Conservation (phyloP, 305 asterid genomes). For the Solanum hybrid region DNA sequence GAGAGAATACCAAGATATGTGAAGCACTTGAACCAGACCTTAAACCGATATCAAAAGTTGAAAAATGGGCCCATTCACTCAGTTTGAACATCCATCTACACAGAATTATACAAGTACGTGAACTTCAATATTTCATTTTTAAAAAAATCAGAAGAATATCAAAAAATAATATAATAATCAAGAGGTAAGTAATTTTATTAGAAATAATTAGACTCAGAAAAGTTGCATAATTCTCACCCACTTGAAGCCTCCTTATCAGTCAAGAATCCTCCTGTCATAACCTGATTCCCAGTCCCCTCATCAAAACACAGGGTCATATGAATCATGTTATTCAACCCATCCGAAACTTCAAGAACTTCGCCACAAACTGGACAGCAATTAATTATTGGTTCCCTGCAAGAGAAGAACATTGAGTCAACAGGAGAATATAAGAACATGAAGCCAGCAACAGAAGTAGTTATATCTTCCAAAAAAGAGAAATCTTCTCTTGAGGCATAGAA, state of each 20-base stretch:
- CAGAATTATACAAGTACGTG: not conserved
- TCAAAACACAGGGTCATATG: constrained; percentile 94
- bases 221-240: constrained; percentile 48
- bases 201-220: not conserved
- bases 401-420: constrained; percentile 8
- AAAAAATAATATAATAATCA: constrained; percentile 9
- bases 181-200: not conserved
- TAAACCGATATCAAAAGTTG: constrained; percentile 91
- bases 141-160: not conserved
- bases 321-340: constrained; percentile 62
- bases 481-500: not conserved
- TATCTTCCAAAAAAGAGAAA: not conserved
- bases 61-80: constrained; percentile 92
- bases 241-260: constrained; percentile 96
- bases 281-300: constrained; percentile 96
- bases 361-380: constrained; percentile 98
- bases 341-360: constrained; percentile 70
- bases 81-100: constrained; percentile 96
- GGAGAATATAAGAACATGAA: constrained; percentile 5
- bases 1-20: constrained; percentile 69
- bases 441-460: constrained; percentile 36
- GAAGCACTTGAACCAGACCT: constrained; percentile 93
- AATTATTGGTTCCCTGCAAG: constrained; percentile 74
- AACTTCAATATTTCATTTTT: not conserved
- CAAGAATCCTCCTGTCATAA: constrained; percentile 97